A percentile compares a stretch with the other conserved stretches of the same genome.
phyloP scores from a whole-genome alignment of 306 rosid species.

The Cucumis hystrix region DNA sequence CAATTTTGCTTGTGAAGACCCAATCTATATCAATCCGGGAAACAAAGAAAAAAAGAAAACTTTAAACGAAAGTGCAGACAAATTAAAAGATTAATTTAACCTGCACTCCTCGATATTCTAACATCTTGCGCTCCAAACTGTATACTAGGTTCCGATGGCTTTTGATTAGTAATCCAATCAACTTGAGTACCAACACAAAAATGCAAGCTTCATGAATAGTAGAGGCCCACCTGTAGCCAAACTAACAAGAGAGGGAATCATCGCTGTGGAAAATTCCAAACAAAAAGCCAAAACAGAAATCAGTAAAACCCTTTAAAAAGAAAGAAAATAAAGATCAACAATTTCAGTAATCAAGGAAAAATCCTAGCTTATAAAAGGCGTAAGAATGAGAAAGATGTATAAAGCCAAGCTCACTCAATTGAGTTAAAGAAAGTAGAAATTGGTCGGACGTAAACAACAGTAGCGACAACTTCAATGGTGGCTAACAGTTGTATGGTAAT shows the following conservation, averaged over 20 bases:
- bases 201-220: no score
- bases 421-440: constrained; percentile 40
- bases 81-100: no score
- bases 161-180: no score
- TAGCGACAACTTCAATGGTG: constrained; percentile 61
- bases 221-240: no score
- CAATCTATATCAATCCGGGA: no score
- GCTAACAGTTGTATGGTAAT: constrained; percentile 47
- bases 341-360: constrained; percentile 17
- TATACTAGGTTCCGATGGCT: no score
- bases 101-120: no score
- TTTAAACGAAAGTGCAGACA: no score
- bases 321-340: not conserved
- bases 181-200: no score
- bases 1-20: no score
- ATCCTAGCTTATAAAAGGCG: constrained; percentile 28
- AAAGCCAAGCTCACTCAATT: constrained; percentile 39
- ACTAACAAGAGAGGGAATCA: constrained; percentile 60
- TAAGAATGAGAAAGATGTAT: constrained; percentile 39
- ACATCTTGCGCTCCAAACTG: no score
- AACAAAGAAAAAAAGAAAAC: no score
- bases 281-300: not conserved
- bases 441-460: constrained; percentile 44
- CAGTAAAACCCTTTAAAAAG: not conserved
- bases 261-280: constrained; percentile 21